These are phyloP conservation scores for Alternaria dauci DNA, from an alignment of 2,329 filamentous ascomycete genomes.

Conservation along the genomic window DNA sequence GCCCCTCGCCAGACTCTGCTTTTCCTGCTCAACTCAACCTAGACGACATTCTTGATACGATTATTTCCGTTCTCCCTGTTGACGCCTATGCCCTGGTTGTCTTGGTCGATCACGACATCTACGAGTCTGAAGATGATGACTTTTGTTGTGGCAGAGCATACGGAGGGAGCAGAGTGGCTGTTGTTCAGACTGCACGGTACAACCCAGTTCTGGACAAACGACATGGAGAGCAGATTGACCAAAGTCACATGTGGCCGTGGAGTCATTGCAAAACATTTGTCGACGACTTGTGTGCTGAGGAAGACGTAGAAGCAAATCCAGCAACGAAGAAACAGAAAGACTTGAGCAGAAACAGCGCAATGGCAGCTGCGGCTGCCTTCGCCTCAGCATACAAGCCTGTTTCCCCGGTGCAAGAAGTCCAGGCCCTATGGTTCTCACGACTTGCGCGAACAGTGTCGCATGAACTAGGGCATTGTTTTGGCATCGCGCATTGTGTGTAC, in stretches of 20 bases:
- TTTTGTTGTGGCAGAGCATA: slow-evolving; percentile 74
- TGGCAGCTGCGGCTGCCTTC: slow-evolving; percentile 26
- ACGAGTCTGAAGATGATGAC: slow-evolving; percentile 70
- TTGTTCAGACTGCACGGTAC: slow-evolving; percentile 70
- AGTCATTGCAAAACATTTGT: slow-evolving; percentile 67
- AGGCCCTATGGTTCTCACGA: slow-evolving; percentile 65
- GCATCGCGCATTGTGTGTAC: slow-evolving; percentile 70
- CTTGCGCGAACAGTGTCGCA: slow-evolving; percentile 65
- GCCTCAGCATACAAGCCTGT: slow-evolving; percentile 13
- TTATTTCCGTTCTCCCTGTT: slow-evolving; percentile 61
- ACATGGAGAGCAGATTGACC: slow-evolving; percentile 57
- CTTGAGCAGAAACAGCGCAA: slow-evolving; percentile 18
- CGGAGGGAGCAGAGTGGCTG: slow-evolving; percentile 67
- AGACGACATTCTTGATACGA: slow-evolving; percentile 67
- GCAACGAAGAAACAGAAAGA: slow-evolving; percentile 22
- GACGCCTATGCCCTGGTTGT: slow-evolving; percentile 69
- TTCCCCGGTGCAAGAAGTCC: slow-evolving; percentile 32
- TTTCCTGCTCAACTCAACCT: slow-evolving; percentile 66
- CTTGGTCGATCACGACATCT: slow-evolving; percentile 69
- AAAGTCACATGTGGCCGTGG: slow-evolving; percentile 69
- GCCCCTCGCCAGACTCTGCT: slow-evolving; percentile 57
- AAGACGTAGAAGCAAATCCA: slow-evolving; percentile 25
- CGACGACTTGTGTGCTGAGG: slow-evolving; percentile 49
- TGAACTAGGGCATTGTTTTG: slow-evolving; percentile 73
- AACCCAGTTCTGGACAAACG: slow-evolving; percentile 58